A percentile compares a stretch with the other conserved stretches of the same genome.
phyloP scores from a whole-genome alignment of 106 monocot species.

The Vanilla planifolia region DNA sequence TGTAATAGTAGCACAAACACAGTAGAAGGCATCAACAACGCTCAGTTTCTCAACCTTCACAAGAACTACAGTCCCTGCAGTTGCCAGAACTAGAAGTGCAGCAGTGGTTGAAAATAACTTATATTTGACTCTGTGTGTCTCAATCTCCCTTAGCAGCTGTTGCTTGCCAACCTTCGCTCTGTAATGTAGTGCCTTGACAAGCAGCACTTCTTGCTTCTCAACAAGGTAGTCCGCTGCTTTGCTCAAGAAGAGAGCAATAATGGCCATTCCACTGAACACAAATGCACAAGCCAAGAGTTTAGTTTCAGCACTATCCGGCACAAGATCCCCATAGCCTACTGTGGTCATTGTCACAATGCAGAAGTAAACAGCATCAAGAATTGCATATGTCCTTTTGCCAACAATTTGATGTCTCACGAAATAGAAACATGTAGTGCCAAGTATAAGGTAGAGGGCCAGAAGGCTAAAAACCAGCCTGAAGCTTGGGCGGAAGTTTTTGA shows the following conservation, averaged over 20 bases:
- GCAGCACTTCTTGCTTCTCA: conserved; percentile 72
- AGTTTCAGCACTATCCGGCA: conserved; percentile 40
- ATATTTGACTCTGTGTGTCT: conserved; percentile 42
- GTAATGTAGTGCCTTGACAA: conserved; percentile 56
- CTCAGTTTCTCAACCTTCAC: conserved; percentile 55
- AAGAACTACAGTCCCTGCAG: conserved; percentile 44
- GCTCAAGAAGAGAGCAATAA: conserved; percentile 58
- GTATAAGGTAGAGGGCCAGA: conserved; percentile 43
- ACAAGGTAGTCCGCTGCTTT: conserved; percentile 78
- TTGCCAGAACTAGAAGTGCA: conserved; percentile 34
- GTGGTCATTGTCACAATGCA: conserved; percentile 93
- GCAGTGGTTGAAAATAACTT: conserved; percentile 32
- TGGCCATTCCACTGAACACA: conserved; percentile 77
- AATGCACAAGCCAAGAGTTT: conserved; percentile 83
- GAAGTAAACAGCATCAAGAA: conserved; percentile 84
- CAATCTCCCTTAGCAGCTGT: conserved; percentile 41
- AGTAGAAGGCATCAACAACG: conserved; percentile 82
- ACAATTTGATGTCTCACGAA: conserved; percentile 42
- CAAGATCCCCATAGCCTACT: conserved; percentile 85
- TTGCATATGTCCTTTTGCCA: conserved; percentile 43
- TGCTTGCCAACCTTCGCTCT: conserved; percentile 26
- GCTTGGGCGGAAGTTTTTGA: conserved; percentile 28
- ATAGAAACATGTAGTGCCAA: conserved; percentile 48
- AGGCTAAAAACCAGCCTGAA: conserved; percentile 30
- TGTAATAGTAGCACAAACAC: conserved; percentile 89